Evolutionary conservation across 306 rosid genomes (phyloP), one percentile per base, ranked within the genome.

Genomic region (Medicago arabica): DNA sequence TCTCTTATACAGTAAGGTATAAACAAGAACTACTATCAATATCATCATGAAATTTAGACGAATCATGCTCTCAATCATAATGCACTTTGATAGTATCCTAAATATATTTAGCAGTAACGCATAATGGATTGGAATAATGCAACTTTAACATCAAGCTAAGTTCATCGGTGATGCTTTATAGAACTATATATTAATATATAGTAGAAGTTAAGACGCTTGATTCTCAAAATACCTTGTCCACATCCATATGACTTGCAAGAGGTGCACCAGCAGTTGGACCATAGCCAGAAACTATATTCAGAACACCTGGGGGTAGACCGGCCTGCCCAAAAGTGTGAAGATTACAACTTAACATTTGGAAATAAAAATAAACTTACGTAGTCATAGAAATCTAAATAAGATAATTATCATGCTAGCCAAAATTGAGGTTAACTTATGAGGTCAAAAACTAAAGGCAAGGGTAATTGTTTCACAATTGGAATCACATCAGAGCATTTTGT

Each of bases 271-370:
- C 98, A 39, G 87, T 87, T 5, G 96, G 96, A 43, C 98, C 98
- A 81, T 68, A 86, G 28, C 98, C 98, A 17, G 97, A 90, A 80
- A 94, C 89, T 72, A 94, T 10, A 79, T 94, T 94, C 61, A 91
- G 44, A 72, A 94, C 98, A 72, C 98, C 98, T 2, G 96, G 93
- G 51, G 96, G 98, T 85, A 94, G 96, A 75, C 98, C 98, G 38
- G 98, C 98, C 98, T 94, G 81, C 71, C 69, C 67, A 67, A 83
- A 71, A 18, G 16, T 25, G 72, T 8, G 18, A 58, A 41, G 16
- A 47, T 62, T 80, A 55, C 25, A 75, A 44, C 62, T 58, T 49
- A 58, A 80, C 31, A 6, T 9, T 9, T 18, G 34, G 19, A 68
- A 86, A 19, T 53, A 7, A 40, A 59, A 44, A 46, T 23, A 7